Conservation (phyloP, 2,329 filamentous ascomycete species). For the Diaporthe velutina region DNA sequence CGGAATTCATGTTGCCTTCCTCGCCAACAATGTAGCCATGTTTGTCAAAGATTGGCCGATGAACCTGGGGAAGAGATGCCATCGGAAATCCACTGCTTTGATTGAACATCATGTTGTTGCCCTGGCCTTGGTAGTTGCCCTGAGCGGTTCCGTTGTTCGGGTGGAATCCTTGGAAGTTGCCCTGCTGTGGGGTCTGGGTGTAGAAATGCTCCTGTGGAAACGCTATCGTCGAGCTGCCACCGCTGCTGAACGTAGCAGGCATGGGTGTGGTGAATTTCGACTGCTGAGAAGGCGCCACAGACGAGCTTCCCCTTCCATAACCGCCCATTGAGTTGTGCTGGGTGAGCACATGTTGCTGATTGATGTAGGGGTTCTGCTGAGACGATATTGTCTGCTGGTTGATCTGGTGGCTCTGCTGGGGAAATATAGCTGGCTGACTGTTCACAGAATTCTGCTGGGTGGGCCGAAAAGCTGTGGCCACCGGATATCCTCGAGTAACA, state of each 20-base stretch:
- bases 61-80: neutral
- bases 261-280: neutral
- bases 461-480: neutral
- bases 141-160: neutral
- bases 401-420: neutral
- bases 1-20: neutral
- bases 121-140: neutral
- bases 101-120: neutral
- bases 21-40: neutral
- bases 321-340: neutral
- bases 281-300: neutral
- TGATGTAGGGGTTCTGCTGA: neutral
- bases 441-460: neutral
- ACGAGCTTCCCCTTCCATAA: neutral
- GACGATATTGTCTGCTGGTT: neutral
- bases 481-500: too few species aligned
- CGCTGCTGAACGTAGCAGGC: neutral
- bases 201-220: neutral
- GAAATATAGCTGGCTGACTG: neutral
- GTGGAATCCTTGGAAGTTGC: neutral
- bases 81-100: too few species aligned
- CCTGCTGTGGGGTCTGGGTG: neutral
- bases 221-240: neutral
- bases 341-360: neutral
- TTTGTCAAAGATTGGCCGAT: neutral